phyloP scores from a whole-genome alignment of 768 basidiomycete species.

The Lactarius tabidus region DNA sequence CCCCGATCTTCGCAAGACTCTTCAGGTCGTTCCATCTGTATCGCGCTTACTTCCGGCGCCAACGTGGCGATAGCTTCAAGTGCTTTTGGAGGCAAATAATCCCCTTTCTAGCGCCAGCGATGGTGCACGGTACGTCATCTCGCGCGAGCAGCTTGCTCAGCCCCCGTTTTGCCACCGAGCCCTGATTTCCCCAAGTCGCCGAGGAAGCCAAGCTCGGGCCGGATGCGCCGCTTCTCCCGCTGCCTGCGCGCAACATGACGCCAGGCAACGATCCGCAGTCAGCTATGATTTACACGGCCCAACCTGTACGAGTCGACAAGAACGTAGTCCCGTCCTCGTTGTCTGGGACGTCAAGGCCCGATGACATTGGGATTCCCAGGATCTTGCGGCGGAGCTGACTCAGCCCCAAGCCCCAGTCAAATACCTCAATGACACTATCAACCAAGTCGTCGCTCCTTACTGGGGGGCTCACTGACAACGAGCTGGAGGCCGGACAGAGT shows the following conservation, averaged over 20 bases:
- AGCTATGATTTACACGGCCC: slow-evolving; percentile 50
- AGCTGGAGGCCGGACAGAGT: slow-evolving; percentile 32
- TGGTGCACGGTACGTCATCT: slow-evolving; percentile 13
- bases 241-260: slow-evolving; percentile 18
- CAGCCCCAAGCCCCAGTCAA: slow-evolving; percentile 16
- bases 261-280: slow-evolving; percentile 31
- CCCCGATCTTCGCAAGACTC: slow-evolving; percentile 12
- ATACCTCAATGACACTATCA: slow-evolving; percentile 8
- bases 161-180: not conserved
- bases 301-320: slow-evolving; percentile 37
- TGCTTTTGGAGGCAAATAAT: not conserved
- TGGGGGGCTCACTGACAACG: slow-evolving; percentile 16
- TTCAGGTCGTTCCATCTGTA: slow-evolving; percentile 11
- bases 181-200: not conserved
- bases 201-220: slow-evolving; percentile 16
- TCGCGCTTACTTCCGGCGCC: slow-evolving; percentile 5
- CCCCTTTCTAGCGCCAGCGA: not conserved
- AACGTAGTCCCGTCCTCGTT: slow-evolving; percentile 12
- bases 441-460: slow-evolving; percentile 12
- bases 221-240: slow-evolving; percentile 22
- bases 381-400: slow-evolving; percentile 25
- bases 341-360: slow-evolving; percentile 28
- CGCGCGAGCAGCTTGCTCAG: slow-evolving; percentile 17
- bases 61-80: not conserved
- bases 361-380: slow-evolving; percentile 14